These are phyloP conservation scores for Phlyctochytrium bullatum DNA, from an alignment of 192 early-diverging fungal genomes.

Conservation along the genomic window DNA sequence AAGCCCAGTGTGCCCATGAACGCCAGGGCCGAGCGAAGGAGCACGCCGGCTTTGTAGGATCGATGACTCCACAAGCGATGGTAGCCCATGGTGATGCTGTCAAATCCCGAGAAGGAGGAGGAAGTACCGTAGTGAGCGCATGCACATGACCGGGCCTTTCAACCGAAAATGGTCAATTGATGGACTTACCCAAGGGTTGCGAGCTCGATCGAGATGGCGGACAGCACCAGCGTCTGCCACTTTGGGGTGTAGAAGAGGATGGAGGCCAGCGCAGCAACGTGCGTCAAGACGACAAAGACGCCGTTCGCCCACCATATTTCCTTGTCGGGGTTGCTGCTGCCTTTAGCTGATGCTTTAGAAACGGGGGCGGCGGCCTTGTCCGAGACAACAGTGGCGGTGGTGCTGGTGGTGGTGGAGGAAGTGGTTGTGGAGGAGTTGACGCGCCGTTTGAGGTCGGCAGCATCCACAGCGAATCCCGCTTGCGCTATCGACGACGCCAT, in stretches of 20 bases:
- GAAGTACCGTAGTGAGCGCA: too few species aligned
- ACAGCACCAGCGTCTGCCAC: conserved; percentile 10
- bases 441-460: too few species aligned
- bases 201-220: conserved; percentile 6
- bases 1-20: conserved; percentile 36
- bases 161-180: background rate
- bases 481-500: too few species aligned
- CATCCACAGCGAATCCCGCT: too few species aligned
- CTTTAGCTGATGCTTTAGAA: too few species aligned
- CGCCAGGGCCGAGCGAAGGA: conserved; percentile 24
- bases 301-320: conserved; percentile 33
- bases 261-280: conserved; percentile 19
- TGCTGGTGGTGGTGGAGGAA: too few species aligned
- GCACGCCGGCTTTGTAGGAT: conserved; percentile 26
- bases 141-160: background rate
- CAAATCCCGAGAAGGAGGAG: too few species aligned
- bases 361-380: too few species aligned
- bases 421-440: too few species aligned
- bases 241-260: conserved; percentile 22
- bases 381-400: too few species aligned
- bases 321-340: background rate
- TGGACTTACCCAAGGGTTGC: conserved; percentile 30
- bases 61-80: conserved; percentile 40
- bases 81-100: conserved; percentile 48
- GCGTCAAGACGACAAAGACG: conserved; percentile 21